Base-by-base conservation (phyloP, 495 filamentous ascomycete species). In the Chaetomium tenue region DNA sequence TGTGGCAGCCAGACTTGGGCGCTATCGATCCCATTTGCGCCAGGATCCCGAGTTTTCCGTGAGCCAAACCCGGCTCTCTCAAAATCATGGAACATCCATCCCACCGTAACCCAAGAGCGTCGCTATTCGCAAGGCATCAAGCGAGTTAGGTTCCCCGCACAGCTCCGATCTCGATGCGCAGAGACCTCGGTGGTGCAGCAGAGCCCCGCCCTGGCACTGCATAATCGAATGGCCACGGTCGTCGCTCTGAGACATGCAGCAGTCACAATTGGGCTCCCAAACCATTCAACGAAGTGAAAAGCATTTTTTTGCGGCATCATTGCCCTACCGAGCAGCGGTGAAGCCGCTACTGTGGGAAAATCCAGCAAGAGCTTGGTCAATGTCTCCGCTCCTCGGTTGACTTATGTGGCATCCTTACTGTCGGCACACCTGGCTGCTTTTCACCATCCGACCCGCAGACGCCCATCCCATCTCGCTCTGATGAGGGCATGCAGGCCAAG, bases 161-260 rank as follows among this genome's bases (percentile, higher is more conserved):
- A n/a, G 4, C 37, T 62, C 39, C 60, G 42, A 64, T 57, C 62
- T 46, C 46, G 26, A 52, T 16, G 30, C 40, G 50, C 63, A 33
- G 60, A 50, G 50, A 39, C 50, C n/a, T 16, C 48, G 16, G 54
- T 30, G 50, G 23, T 28, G 33, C 46, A 50, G 33, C 33, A 50
- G 11, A 22, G 44, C 55, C 51, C 50, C 63, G 42, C 51, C 39
- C 28, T 44, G 46, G 8, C 18, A 5, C 39, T 30, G 40, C 9
- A n/a, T 18, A 11, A 50, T 30, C 58, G 60, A 56, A 57, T 42
- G 20, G 18, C 33, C 33, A 37, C 15, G 18, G 11, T n/a, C 39
- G 47, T 51, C 52, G 18, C 40, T 12, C 56, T 67, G 65, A 67
- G 65, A 63, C 65, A 63, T 67, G 55, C 64, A 66, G 46, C 26